These are phyloP conservation scores for Coniosporium apollinis DNA, from an alignment of 495 filamentous ascomycete species.

Conservation along the genomic window DNA sequence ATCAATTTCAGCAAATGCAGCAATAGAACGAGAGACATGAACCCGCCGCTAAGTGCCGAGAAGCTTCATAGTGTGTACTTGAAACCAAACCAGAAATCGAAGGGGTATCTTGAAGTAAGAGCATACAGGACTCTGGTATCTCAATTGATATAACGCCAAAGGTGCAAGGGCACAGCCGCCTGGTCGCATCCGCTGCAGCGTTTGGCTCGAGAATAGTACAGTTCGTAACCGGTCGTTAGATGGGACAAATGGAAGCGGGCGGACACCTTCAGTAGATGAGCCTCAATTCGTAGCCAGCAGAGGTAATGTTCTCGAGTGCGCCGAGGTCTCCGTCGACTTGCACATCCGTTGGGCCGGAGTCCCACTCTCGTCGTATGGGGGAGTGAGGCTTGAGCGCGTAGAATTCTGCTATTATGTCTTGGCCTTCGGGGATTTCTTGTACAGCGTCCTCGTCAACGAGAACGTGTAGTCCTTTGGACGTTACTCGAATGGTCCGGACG, in stretches of 20 bases:
- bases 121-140: too few species aligned
- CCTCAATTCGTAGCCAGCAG: constrained; percentile 24
- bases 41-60: too few species aligned
- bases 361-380: constrained; percentile 24
- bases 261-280: constrained; percentile 25
- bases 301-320: constrained; percentile 17
- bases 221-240: not conserved
- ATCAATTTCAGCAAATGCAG: too few species aligned
- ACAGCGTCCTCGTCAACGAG: constrained; percentile 86
- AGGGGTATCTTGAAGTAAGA: too few species aligned
- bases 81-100: too few species aligned
- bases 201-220: not conserved
- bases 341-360: constrained; percentile 22
- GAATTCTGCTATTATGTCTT: constrained; percentile 67
- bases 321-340: constrained; percentile 24
- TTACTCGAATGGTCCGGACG: constrained; percentile 50
- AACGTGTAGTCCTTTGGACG: constrained; percentile 56
- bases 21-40: too few species aligned
- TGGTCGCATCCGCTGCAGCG: too few species aligned
- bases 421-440: constrained; percentile 70
- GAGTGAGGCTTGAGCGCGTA: constrained; percentile 22
- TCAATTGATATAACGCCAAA: too few species aligned
- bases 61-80: too few species aligned
- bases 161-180: too few species aligned
- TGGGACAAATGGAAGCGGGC: too few species aligned